Conservation (phyloP, 208 protist genomes). For the Trypanosoma lewisi region DNA sequence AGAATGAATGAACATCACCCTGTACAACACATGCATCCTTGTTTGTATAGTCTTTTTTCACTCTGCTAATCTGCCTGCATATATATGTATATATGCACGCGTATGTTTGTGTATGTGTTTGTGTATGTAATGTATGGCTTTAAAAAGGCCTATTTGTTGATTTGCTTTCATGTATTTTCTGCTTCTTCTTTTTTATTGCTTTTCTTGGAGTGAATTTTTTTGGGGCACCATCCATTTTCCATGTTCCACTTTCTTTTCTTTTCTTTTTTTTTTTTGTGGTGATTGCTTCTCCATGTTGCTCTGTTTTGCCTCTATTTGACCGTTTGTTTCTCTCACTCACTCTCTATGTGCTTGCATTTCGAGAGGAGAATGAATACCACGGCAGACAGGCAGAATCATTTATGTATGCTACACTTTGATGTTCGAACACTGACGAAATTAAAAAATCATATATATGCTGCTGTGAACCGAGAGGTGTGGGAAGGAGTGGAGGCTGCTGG, state of each 20-base stretch:
- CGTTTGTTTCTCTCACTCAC: conserved; percentile 4
- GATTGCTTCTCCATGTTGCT: background rate
- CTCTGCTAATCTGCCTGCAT: background rate
- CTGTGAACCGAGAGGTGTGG: background rate
- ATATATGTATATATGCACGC: conserved; percentile 6
- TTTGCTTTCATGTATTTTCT: background rate
- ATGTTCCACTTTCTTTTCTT: background rate
- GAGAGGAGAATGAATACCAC: background rate
- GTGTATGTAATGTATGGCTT: conserved; percentile 18
- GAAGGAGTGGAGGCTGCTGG: background rate
- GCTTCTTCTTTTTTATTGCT: background rate
- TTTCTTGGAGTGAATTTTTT: too few species aligned
- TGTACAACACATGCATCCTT: background rate
- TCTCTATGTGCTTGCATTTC: background rate
- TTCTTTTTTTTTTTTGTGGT: background rate
- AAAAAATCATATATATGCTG: too few species aligned
- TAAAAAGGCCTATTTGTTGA: background rate
- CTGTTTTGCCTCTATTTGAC: too few species aligned
- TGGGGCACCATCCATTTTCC: too few species aligned
- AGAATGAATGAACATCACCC: background rate
- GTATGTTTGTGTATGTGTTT: conserved; percentile 16
- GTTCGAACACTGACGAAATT: conserved; percentile 19
- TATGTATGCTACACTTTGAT: conserved; percentile 27
- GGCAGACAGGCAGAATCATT: background rate
- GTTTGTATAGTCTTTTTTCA: conserved; percentile 18